phyloP scores from a whole-genome alignment of 2,329 filamentous ascomycete genomes.

The Aureobasidium mangrovei region DNA sequence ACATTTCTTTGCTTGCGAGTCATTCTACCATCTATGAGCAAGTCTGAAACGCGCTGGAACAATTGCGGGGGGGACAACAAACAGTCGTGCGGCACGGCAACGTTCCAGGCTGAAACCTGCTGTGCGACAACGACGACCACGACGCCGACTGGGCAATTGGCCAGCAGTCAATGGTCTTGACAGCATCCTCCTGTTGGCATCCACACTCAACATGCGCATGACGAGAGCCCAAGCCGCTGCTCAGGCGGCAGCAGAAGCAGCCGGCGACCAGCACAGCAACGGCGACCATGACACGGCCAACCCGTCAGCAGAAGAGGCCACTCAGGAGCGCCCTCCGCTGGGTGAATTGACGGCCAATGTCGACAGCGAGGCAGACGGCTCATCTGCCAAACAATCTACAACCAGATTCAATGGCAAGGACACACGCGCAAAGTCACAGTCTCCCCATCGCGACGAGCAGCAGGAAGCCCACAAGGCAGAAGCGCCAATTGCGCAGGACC shows the following conservation, averaged over 20 bases:
- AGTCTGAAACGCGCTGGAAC: too few species aligned
- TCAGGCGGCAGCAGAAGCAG: constrained; percentile 22
- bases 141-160: too few species aligned
- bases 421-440: too few species aligned
- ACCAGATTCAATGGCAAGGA: too few species aligned
- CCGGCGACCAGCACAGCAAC: background rate
- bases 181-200: background rate
- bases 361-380: background rate
- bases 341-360: constrained; percentile 34
- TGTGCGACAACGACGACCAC: too few species aligned
- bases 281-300: constrained; percentile 2
- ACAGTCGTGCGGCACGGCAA: too few species aligned
- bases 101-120: too few species aligned
- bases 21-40: too few species aligned
- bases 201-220: constrained; percentile 29
- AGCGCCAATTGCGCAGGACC: constrained; percentile 16
- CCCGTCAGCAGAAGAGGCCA: background rate
- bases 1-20: too few species aligned
- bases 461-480: constrained; percentile 20
- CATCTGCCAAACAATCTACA: too few species aligned
- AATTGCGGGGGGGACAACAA: too few species aligned
- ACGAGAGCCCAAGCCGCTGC: constrained; percentile 35
- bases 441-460: constrained; percentile 15
- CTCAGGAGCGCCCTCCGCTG: constrained; percentile 28
- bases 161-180: too few species aligned